Evolutionary conservation across 2,329 filamentous ascomycete species (phyloP).

Genomic region (Pseudonectria buxi): DNA sequence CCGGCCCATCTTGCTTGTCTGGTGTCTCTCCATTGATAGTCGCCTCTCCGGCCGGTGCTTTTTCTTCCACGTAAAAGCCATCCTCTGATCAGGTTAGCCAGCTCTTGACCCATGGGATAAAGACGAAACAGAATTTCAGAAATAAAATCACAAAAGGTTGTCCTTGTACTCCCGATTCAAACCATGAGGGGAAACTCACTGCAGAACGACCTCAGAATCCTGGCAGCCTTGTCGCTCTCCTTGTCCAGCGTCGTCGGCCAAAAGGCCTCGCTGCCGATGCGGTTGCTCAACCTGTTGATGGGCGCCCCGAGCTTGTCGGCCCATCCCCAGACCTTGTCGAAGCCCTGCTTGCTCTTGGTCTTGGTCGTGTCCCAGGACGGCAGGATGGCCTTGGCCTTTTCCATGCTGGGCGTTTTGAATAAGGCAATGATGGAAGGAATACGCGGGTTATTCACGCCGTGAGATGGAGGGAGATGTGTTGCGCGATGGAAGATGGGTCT

Average conservation of each 20-base stretch:
- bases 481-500: too few relatives aligned
- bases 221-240: constrained; percentile 81
- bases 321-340: constrained; percentile 63
- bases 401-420: constrained; percentile 18
- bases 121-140: background rate
- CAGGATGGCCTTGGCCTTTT: constrained; percentile 27
- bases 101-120: too few relatives aligned
- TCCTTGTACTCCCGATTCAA: constrained; percentile 7
- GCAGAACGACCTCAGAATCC: constrained; percentile 79
- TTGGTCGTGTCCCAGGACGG: constrained; percentile 50
- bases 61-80: constrained; percentile 41
- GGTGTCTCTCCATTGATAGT: background rate
- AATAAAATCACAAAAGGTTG: background rate
- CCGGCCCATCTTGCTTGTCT: background rate
- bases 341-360: constrained; percentile 54
- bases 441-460: too few relatives aligned
- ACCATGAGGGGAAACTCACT: constrained; percentile 58
- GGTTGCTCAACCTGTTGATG: constrained; percentile 73
- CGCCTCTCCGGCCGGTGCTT: constrained; percentile 17
- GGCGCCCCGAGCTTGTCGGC: constrained; percentile 54
- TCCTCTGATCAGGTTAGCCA: constrained; percentile 33
- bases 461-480: too few relatives aligned
- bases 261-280: constrained; percentile 73
- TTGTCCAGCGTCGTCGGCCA: constrained; percentile 81
- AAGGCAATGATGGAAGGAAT: too few relatives aligned